Base-by-base conservation (phyloP, 352 stramenopile species). In the Globisporangium paroecandrum region DNA sequence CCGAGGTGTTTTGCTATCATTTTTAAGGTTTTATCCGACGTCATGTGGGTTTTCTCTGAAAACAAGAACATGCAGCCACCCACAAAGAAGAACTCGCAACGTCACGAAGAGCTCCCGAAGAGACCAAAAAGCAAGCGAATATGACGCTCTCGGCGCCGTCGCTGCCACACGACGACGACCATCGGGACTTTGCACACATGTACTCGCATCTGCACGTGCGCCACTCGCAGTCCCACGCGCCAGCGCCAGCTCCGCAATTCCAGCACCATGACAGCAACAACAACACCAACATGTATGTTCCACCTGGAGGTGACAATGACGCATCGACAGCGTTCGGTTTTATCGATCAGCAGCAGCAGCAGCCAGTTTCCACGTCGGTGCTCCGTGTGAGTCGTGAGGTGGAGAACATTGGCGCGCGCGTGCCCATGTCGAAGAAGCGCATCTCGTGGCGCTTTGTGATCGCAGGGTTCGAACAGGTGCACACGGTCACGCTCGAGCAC, bases 381-480 rank as follows among this genome's bases (percentile, higher is more conserved):
- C 75, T 90, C 20, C 82, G 85, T 57, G 82, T 93, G 51, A 78
- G 75, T 15, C 81, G 76, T 61, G 86, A 94, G 70, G 75, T 90
- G 29, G 88, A 95, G 71, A 95, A 92, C 75, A 93, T 93, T 63
- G 88, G 88, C 46, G 85, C 80, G 34, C 85, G 88, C 54, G 81
- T 96, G 24, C 67, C 89, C 41, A 74, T 89, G 71, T 93, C 85
- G 60, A 96, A 95, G 81, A 95, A 96, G 64, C 81, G 85, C 58
- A 75, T 95, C 36, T 93, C 84, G 22, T 95, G 89, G 87, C 84
- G 85, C 60, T 94, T 96, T 62, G 83, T 94, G 46, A 80, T 94
- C 49, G 77, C 77, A 3, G 82, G 81, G 1, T 89, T 81, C 15
- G 79, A 92, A 61, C 79, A 92, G 54, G 85, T 96, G 38, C 86